These are phyloP conservation scores for Amanita rubescens DNA, from an alignment of 768 basidiomycete species.

Conservation along the genomic window DNA sequence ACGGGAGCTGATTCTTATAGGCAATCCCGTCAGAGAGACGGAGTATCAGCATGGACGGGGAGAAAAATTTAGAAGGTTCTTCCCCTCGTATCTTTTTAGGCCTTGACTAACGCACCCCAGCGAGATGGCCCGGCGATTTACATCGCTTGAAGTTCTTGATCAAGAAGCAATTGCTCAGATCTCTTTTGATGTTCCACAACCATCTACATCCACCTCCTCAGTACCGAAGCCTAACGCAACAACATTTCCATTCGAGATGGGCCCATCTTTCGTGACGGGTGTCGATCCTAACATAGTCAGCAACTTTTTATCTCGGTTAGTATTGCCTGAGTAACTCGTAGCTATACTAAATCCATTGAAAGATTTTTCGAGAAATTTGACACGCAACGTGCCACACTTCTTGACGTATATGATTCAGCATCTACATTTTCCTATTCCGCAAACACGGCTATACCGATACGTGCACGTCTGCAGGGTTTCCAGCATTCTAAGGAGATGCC, in stretches of 20 bases:
- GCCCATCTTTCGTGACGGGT: slow-evolving; percentile 65
- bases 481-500: slow-evolving; percentile 60
- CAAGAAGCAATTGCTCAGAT: slow-evolving; percentile 73
- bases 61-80: slow-evolving; percentile 65
- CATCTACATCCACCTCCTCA: slow-evolving; percentile 36
- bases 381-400: slow-evolving; percentile 55
- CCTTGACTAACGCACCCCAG: slow-evolving; percentile 29
- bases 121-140: slow-evolving; percentile 74
- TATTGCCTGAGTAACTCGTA: slow-evolving; percentile 10
- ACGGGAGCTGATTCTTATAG: slow-evolving; percentile 66
- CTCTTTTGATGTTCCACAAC: slow-evolving; percentile 65
- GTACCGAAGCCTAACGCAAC: slow-evolving; percentile 46
- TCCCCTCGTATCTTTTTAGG: not conserved
- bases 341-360: slow-evolving; percentile 9
- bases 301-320: slow-evolving; percentile 72
- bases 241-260: slow-evolving; percentile 76
- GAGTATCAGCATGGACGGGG: slow-evolving; percentile 50
- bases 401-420: slow-evolving; percentile 69
- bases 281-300: slow-evolving; percentile 63
- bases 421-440: slow-evolving; percentile 91
- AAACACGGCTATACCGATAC: slow-evolving; percentile 75
- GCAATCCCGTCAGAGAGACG: slow-evolving; percentile 65
- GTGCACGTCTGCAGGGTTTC: slow-evolving; percentile 67
- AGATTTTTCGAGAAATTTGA: slow-evolving; percentile 89
- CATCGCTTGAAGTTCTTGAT: slow-evolving; percentile 78